Percentiles rank a stretch among this genome's conserved stretches.
Conservation (phyloP, 495 filamentous ascomycete genomes). For the Aspergillus panamensis region DNA sequence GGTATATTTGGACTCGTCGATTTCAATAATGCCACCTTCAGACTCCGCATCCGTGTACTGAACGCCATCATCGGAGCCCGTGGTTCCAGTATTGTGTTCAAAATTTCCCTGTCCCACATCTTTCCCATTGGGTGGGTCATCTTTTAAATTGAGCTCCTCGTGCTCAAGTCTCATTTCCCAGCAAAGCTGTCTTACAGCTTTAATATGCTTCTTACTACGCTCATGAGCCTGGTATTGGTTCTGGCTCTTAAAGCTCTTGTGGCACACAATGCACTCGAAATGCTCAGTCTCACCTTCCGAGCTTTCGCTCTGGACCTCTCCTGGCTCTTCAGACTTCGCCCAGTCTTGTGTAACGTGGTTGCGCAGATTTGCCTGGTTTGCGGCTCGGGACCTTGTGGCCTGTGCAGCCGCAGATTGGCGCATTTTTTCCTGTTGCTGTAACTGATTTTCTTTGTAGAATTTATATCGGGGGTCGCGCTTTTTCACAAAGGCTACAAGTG, state of each 20-base stretch:
- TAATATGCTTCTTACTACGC: constrained; percentile 91
- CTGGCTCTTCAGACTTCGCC: constrained; percentile 56
- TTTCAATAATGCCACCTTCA: not conserved
- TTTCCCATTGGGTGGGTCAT: not conserved
- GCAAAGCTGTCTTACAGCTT: constrained; percentile 73
- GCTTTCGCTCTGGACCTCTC: constrained; percentile 59
- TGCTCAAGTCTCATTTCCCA: constrained; percentile 82
- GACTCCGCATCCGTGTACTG: not conserved
- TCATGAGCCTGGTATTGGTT: constrained; percentile 92
- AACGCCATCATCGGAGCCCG: not conserved
- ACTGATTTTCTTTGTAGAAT: constrained; percentile 64
- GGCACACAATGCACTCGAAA: constrained; percentile 88
- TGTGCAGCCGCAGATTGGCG: constrained; percentile 78
- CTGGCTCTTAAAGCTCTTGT: constrained; percentile 90
- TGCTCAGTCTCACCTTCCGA: constrained; percentile 51
- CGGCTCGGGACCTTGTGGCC: constrained; percentile 76
- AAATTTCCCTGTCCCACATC: not conserved
- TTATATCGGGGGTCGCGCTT: constrained; percentile 88
- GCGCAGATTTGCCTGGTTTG: constrained; percentile 69
- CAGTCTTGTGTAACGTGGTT: constrained; percentile 71
- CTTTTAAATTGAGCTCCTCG: constrained; percentile 35
- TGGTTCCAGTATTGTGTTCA: not conserved
- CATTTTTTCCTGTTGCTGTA: constrained; percentile 73
- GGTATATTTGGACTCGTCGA: not conserved
- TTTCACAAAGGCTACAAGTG: constrained; percentile 83